Conservation (phyloP, 1,284 basidiomycete genomes). For the Ustilago loliicola region DNA sequence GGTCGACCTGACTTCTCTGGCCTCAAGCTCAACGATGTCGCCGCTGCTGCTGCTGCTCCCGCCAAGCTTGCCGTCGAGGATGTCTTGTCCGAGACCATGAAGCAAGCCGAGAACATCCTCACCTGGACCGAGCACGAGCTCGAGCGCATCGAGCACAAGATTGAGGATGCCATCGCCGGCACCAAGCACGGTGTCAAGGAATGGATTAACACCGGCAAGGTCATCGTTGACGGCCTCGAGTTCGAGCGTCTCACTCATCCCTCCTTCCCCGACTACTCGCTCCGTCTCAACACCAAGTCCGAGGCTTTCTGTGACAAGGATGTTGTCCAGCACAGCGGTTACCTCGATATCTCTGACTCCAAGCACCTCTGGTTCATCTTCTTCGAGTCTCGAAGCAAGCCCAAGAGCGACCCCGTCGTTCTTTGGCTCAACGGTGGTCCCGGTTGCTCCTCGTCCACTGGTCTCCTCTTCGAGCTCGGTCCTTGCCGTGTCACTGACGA, state of each 20-base stretch:
- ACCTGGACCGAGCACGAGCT: slow-evolving; percentile 70
- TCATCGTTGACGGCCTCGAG: slow-evolving; percentile 65
- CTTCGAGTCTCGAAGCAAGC: slow-evolving; percentile 83
- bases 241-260: slow-evolving; percentile 81
- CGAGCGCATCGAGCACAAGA: slow-evolving; percentile 52
- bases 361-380: slow-evolving; percentile 91
- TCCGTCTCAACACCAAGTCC: slow-evolving; percentile 74
- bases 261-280: slow-evolving; percentile 78
- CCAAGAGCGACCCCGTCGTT: slow-evolving; percentile 82
- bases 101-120: slow-evolving; percentile 43
- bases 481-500: slow-evolving; percentile 82
- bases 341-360: slow-evolving; percentile 86
- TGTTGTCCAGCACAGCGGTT: slow-evolving; percentile 85
- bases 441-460: slow-evolving; percentile 71
- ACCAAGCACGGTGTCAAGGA: slow-evolving; percentile 47
- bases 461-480: slow-evolving; percentile 86
- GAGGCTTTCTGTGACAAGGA: slow-evolving; percentile 79
- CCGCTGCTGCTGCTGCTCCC: slow-evolving; percentile 39
- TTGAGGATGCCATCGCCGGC: slow-evolving; percentile 32
- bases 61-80: slow-evolving; percentile 73
- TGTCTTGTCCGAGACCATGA: slow-evolving; percentile 65
- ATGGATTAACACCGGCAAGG: slow-evolving; percentile 70
- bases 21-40: slow-evolving; percentile 37
- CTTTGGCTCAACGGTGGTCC: slow-evolving; percentile 92
- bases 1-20: slow-evolving; percentile 58